Base-by-base conservation (phyloP, 2,329 filamentous ascomycete genomes). In the Blastomyces silverae region DNA sequence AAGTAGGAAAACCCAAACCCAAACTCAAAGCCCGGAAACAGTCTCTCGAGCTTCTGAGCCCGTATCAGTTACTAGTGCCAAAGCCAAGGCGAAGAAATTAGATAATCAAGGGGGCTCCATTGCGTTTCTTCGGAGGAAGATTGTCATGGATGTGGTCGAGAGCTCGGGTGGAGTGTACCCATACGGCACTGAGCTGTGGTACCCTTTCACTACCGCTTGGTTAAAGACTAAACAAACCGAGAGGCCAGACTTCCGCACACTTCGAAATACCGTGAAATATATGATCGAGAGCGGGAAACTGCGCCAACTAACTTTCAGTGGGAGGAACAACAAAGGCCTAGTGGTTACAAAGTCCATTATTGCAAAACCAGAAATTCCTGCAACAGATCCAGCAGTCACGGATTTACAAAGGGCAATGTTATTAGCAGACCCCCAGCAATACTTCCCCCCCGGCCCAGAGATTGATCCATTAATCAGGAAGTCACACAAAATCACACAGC, bases 151-250 rank as follows among this genome's bases (percentile, higher is more conserved):
- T 34, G 81, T 87, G 50, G 70, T 87, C 15, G 75, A 82, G 56
- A 77, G 79, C 60, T 82, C 81, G 64, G 78, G 79, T 57, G 85
- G 85, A 8, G 80, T 83, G 2, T 86, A 83, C 63, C 83, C 85
- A 2, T 78, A 82, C 48, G 80, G 83, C 31, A 77, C 76, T 56
- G 83, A 85, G 67, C 77, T 87, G n/a, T 80, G 79, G 72, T 78
- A 80, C 67, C 81, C 84, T 10, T 86, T 85, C 67, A 74, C 78
- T 17, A 79, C 80, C 2, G 74, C 79, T 20, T 87, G 85, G 84
- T 75, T 79, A 62, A 79, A 77, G 66, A 69, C 74, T 10, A 79
- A 78, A 17, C 72, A 77, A 65, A 72, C 77, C 53, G 77, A 77
- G 64, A 78, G 71, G 60, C 84, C 84, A 0, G 82, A 86, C 67